Evolutionary conservation across 2,329 filamentous ascomycete species (phyloP), one percentile per base, ranked within the genome.

Genomic region (Exophiala phaeomuriformis): DNA sequence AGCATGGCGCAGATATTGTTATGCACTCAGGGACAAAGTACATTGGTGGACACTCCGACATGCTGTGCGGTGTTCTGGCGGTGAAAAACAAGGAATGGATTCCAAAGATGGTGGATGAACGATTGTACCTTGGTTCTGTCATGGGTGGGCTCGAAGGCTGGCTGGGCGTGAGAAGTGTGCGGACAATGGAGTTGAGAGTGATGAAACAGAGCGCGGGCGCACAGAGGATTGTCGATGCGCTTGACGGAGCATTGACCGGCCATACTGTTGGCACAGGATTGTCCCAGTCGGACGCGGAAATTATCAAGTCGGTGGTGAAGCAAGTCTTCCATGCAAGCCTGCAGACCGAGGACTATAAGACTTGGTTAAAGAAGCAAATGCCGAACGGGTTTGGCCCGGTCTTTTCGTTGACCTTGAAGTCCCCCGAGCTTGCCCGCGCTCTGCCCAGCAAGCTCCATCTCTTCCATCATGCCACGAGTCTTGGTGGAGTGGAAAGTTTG

Each of bases 1-100:
- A 69, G 30, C 85, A 80, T 68, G 91, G 89, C 44, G 89, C 86
- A 30, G 91, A 97, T 70, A 71, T 90, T 1, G 81, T 95, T 33
- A 86, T 97, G 88, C 93, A 98, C 71, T 86, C 81, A 48, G 93
- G 90, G 2, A 95, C 90, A 12, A 98, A 97, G 76, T 98, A 97
- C 71, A 82, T 98, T 61, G 93, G 93, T 19, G 93, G 93, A 0
- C 93, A 98, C 72, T 91, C 85, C 61, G 93, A 98, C 71, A 78
- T 97, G 78, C 80, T 97, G 4, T 94, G 88, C 66, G 93, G 93
- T 27, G 85, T 94, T 12, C 72, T 98, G 30, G 81, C 82, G 0
- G 79, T 90, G 4, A 74, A 78, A 28, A 72, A 72, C 44, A 63
- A 76, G 47, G 75, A 75, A 3, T 87, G 85, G 85, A 68, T 81